Evolutionary conservation across 83 land plant species (phyloP).

Genomic region (Isoetes engelmannii): DNA sequence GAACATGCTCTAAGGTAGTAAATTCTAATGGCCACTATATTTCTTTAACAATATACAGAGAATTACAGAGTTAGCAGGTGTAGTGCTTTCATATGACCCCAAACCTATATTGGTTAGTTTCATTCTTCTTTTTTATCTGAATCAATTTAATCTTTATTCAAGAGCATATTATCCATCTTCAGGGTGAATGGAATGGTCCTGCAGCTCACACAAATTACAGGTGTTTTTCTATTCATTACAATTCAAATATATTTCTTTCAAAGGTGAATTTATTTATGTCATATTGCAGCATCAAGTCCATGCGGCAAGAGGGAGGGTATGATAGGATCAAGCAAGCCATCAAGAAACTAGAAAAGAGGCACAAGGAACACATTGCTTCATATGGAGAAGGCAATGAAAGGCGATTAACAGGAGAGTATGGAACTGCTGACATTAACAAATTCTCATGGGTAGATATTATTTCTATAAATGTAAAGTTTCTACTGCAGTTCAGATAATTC

Average conservation of each 20-base stretch:
- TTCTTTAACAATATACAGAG: not conserved
- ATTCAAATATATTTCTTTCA: not conserved
- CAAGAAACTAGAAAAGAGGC: constrained; percentile 6
- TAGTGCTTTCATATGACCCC: constrained; percentile 20
- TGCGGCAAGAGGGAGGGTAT: constrained; percentile 6
- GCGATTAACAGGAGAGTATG: not conserved
- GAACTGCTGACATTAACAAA: not conserved
- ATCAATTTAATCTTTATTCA: too few relatives aligned
- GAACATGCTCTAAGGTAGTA: not conserved
- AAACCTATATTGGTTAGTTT: constrained; percentile 35
- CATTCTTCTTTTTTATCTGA: not conserved
- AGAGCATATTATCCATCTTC: not conserved
- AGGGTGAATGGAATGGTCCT: constrained; percentile 6
- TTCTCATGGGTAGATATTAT: constrained; percentile 6
- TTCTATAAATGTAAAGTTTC: too few relatives aligned
- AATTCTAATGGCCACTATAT: too few relatives aligned
- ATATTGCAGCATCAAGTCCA: not conserved
- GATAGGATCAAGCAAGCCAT: not conserved
- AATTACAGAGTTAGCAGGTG: constrained; percentile 5
- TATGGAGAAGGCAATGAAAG: constrained; percentile 12
- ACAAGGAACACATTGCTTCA: constrained; percentile 8
- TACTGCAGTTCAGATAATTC: not conserved
- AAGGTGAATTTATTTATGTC: not conserved
- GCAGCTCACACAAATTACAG: constrained; percentile 5
- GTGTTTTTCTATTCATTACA: not conserved